Evolutionary conservation across 1,139 yeast species (phyloP), one percentile per base, ranked within the genome.

Genomic region (Scheffersomyces stambukii): DNA sequence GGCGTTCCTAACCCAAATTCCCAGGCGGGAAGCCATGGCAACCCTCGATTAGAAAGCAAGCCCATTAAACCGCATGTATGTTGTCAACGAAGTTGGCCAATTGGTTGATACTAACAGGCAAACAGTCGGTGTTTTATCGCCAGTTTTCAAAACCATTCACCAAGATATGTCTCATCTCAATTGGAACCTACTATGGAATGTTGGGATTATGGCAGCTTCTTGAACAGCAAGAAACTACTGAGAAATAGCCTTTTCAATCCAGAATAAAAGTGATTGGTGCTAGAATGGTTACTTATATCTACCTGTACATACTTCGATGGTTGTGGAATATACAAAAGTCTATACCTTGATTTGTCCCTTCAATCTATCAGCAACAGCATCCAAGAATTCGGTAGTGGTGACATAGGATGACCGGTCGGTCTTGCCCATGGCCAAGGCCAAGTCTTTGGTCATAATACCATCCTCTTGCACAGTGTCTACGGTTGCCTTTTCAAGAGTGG

Each of bases 371-470:
- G 80, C 75, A 37, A 82, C 93, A 20, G 82, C 82, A 41, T 76
- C 80, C 45, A 82, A 70, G 51, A 82, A 82, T 51, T 80, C 89
- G 37, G 77, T 76, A 25, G 93, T 82, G 34, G 85, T 79, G 29
- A 81, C 91, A 46, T 80, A 81, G 27, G 76, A 60, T 24, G 68
- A 64, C 62, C 84, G 75, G 39, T 70, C 77, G 27, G 81, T 73
- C 46, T 69, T 75, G 35, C 88, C 88, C 47, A 72, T 68, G 25
- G 86, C 81, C 48, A 81, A 67, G 6, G 93, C 91, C 52, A 82
- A 71, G 54, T 82, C 93, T 57, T 82, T 82, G 36, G 93, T 82
- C 91, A 82, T 82, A 42, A 78, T 72, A 37, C 81, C 81, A 48
- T 80, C 89, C 38, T 65, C 66, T 49, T 75, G 79, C 28, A 82